Evolutionary conservation across 495 filamentous ascomycete genomes (phyloP).

Genomic region (Penicillium arizonense): DNA sequence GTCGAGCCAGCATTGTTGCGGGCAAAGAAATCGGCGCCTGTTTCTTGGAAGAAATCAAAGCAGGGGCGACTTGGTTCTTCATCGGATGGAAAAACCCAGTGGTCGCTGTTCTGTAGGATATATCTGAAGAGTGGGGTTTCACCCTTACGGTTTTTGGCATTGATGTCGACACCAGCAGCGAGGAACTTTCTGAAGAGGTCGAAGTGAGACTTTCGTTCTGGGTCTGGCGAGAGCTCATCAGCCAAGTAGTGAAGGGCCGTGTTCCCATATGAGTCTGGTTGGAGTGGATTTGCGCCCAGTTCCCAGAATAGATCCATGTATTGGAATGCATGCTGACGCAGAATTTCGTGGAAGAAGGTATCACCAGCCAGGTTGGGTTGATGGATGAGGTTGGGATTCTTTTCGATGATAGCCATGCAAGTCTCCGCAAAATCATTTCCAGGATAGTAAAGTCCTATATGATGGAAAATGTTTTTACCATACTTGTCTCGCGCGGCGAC

Average conservation of each 20-base stretch:
- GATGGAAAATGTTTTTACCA: slow-evolving; percentile 15
- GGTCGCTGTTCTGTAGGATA: not conserved
- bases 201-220: not conserved
- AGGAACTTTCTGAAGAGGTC: slow-evolving; percentile 1
- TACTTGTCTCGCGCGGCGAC: slow-evolving; percentile 11
- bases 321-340: not conserved
- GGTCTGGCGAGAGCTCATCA: not conserved
- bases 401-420: no score
- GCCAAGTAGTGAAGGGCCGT: slow-evolving; percentile 18
- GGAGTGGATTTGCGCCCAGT: slow-evolving; percentile 12
- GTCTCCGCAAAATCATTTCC: no score
- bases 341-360: slow-evolving; percentile 10
- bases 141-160: slow-evolving; percentile 10
- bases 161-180: slow-evolving; percentile 10
- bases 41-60: slow-evolving; percentile 26
- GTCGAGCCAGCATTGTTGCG: slow-evolving; percentile 24
- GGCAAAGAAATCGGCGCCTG: slow-evolving; percentile 28
- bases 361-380: not conserved
- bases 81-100: not conserved
- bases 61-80: no score
- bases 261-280: slow-evolving; percentile 15
- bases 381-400: slow-evolving; percentile 6
- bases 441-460: not conserved
- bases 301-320: slow-evolving; percentile 10
- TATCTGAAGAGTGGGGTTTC: slow-evolving; percentile 11